Evolutionary conservation across 352 stramenopile genomes (phyloP).

Genomic region (Phytophthora podocarpi): DNA sequence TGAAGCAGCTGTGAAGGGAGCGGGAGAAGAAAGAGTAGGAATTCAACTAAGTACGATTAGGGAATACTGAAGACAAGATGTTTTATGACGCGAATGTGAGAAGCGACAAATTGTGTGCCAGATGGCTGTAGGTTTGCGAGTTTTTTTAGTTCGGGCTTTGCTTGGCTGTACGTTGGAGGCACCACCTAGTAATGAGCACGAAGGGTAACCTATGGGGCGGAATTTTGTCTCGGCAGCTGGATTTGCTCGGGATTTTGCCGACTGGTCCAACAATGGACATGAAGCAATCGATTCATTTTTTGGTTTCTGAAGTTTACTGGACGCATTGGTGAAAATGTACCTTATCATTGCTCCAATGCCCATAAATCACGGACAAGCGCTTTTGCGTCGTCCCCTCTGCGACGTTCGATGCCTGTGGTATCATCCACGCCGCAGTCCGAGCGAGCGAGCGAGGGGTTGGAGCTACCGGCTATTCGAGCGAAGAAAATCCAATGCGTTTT

Average conservation of each 20-base stretch:
- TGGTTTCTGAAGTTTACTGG: slow-evolving; percentile 23
- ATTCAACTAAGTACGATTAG: slow-evolving; percentile 16
- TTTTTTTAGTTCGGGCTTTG: too few relatives aligned
- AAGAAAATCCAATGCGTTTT: slow-evolving; percentile 23
- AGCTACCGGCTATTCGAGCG: slow-evolving; percentile 17
- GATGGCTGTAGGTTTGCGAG: slow-evolving; percentile 13
- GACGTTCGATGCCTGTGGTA: slow-evolving; percentile 9
- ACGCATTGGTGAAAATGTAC: too few relatives aligned
- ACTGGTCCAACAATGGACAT: slow-evolving; percentile 10
- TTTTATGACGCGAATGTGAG: not conserved
- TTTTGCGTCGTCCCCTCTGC: slow-evolving; percentile 12
- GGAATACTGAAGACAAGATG: slow-evolving; percentile 11
- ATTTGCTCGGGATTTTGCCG: slow-evolving; percentile 22
- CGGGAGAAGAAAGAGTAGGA: slow-evolving; percentile 15
- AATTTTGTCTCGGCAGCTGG: slow-evolving; percentile 18
- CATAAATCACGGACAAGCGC: not conserved
- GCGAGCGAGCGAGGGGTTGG: slow-evolving; percentile 2
- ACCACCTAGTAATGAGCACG: slow-evolving; percentile 8
- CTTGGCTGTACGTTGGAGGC: slow-evolving; percentile 6
- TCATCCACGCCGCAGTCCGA: slow-evolving; percentile 2
- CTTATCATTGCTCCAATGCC: not conserved
- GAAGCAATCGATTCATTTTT: slow-evolving; percentile 9
- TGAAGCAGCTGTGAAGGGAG: slow-evolving; percentile 17
- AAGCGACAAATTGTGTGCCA: slow-evolving; percentile 15
- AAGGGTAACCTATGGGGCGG: not conserved